These are phyloP conservation scores for Verticillium tricorpus DNA, from an alignment of 2,329 filamentous ascomycete species.

Conservation along the genomic window DNA sequence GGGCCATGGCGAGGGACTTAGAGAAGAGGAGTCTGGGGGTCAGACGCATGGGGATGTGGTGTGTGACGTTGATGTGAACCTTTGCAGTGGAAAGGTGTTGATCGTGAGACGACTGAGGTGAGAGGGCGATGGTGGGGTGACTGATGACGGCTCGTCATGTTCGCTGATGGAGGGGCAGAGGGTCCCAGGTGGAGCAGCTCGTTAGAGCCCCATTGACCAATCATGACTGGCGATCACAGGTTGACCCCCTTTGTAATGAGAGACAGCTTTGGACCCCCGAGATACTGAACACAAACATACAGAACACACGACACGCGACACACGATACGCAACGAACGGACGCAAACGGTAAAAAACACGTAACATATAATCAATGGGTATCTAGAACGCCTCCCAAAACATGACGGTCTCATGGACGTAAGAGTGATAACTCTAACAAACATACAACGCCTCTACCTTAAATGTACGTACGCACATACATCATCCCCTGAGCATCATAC, in stretches of 20 bases:
- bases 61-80: not conserved
- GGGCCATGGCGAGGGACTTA: slow-evolving; percentile 34
- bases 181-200: not conserved
- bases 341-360: slow-evolving; percentile 16
- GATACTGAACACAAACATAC: slow-evolving; percentile 9
- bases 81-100: not conserved
- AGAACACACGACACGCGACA: slow-evolving; percentile 13
- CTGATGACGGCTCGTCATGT: slow-evolving; percentile 7
- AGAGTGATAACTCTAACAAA: not conserved
- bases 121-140: not conserved
- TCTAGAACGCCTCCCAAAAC: slow-evolving; percentile 3
- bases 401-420: not conserved
- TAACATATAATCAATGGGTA: slow-evolving; percentile 9
- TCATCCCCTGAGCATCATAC: not conserved
- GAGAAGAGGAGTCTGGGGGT: not conserved
- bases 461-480: not conserved
- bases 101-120: not conserved
- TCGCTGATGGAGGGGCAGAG: slow-evolving; percentile 6
- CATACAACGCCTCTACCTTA: not conserved
- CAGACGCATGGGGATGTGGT: not conserved
- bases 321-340: slow-evolving; percentile 2
- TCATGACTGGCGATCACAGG: not conserved
- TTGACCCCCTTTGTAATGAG: not conserved
- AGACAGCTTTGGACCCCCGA: not conserved
- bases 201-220: not conserved